phyloP scores from a whole-genome alignment of 2,329 filamentous ascomycete species.

The Simplicillium aogashimaense region DNA sequence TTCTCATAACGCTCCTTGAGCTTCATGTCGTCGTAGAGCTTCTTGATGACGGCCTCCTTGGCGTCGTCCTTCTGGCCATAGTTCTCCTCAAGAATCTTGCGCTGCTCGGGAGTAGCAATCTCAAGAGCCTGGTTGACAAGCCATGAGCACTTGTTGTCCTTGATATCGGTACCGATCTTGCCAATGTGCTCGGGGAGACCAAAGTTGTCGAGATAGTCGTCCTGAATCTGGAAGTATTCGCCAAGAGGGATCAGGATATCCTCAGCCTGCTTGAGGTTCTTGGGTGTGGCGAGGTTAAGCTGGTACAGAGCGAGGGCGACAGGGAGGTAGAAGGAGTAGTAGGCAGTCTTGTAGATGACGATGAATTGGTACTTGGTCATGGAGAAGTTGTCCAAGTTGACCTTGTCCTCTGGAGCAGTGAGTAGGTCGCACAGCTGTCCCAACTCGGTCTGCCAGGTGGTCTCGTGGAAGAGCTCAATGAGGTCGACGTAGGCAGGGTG shows the following conservation, averaged over 20 bases:
- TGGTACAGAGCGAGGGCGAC: conserved; percentile 85
- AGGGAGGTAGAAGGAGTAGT: conserved; percentile 98
- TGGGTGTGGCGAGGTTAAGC: conserved; percentile 71
- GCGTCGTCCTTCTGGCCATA: conserved; percentile 85
- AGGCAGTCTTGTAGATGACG: conserved; percentile 98
- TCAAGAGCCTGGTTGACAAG: conserved; percentile 88
- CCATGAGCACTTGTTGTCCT: conserved; percentile 99
- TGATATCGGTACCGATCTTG: conserved; percentile 98
- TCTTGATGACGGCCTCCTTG: conserved; percentile 80
- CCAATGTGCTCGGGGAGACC: conserved; percentile 86
- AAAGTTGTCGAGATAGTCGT: conserved; percentile 98
- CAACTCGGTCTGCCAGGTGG: conserved; percentile 86
- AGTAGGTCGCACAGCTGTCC: conserved; percentile 91
- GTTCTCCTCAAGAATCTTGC: conserved; percentile 78
- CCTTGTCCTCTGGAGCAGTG: conserved; percentile 87
- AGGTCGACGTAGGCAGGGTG: conserved; percentile 86
- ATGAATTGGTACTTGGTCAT: conserved; percentile 96
- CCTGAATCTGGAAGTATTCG: conserved; percentile 98
- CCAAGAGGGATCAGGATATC: conserved; percentile 93
- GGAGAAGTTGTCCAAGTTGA: conserved; percentile 92
- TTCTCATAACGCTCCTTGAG: conserved; percentile 75
- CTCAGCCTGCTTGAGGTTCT: conserved; percentile 82
- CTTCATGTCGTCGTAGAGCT: conserved; percentile 75
- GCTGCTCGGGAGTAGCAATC: conserved; percentile 73
- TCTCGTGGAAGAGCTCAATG: conserved; percentile 92